phyloP scores from a whole-genome alignment of 768 basidiomycete species.

The Mycena polygramma region DNA sequence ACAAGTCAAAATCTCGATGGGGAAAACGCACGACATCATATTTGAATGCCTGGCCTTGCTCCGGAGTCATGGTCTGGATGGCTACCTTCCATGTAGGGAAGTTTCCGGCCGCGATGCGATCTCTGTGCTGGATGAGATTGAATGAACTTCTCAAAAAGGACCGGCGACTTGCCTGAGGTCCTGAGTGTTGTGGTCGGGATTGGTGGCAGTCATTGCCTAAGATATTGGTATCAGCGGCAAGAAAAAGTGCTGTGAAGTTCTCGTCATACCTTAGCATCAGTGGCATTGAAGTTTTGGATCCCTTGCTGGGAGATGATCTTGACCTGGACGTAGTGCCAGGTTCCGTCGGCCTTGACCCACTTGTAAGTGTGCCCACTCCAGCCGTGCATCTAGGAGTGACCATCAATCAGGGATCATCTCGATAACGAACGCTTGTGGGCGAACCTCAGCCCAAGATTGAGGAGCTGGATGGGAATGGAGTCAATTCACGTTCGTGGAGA shows the following conservation, averaged over 20 bases:
- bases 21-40: slow-evolving; percentile 34
- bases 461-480: slow-evolving; percentile 19
- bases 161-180: slow-evolving; percentile 16
- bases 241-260: not conserved
- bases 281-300: slow-evolving; percentile 33
- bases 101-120: slow-evolving; percentile 30
- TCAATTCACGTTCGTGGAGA: not conserved
- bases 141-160: not conserved
- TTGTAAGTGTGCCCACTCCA: slow-evolving; percentile 38
- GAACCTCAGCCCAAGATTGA: slow-evolving; percentile 34
- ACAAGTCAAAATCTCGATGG: not conserved
- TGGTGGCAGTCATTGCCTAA: slow-evolving; percentile 18
- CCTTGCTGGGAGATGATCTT: slow-evolving; percentile 30
- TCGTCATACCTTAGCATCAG: slow-evolving; percentile 16
- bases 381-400: slow-evolving; percentile 32
- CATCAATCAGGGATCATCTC: no score
- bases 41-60: slow-evolving; percentile 21
- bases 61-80: slow-evolving; percentile 36
- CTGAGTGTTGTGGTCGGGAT: slow-evolving; percentile 33
- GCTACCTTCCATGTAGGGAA: slow-evolving; percentile 34
- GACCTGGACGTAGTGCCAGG: slow-evolving; percentile 35
- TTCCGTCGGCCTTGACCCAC: slow-evolving; percentile 29
- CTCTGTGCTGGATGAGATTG: not conserved
- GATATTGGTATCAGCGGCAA: not conserved
- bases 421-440: not conserved